Conservation (phyloP, 1,284 basidiomycete species). For the Leccinum subrobustum region DNA sequence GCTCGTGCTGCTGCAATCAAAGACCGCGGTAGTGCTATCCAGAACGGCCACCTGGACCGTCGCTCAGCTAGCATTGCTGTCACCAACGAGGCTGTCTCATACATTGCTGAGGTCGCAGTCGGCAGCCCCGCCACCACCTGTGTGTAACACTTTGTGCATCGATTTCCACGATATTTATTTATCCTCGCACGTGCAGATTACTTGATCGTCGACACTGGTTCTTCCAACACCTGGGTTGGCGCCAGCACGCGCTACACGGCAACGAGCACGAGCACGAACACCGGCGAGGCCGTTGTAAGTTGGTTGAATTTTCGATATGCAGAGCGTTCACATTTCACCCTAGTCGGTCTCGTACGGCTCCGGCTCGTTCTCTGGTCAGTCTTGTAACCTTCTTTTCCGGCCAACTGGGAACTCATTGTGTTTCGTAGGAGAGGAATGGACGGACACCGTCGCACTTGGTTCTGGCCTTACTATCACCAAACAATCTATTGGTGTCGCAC, state of each 20-base stretch:
- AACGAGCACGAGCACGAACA: constrained; percentile 48
- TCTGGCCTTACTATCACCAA: constrained; percentile 24
- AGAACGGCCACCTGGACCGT: constrained; percentile 35
- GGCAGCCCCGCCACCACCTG: constrained; percentile 55
- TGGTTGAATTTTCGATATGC: not conserved
- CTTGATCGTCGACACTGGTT: constrained; percentile 31
- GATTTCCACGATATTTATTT: not conserved
- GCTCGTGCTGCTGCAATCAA: constrained; percentile 47
- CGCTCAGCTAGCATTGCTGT: constrained; percentile 37
- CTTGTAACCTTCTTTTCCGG: constrained; percentile 22
- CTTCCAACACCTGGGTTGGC: constrained; percentile 69
- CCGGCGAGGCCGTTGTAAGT: constrained; percentile 45
- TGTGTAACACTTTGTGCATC: constrained; percentile 11
- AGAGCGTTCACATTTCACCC: constrained; percentile 1
- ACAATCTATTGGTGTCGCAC: constrained; percentile 35
- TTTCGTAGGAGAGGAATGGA: constrained; percentile 24
- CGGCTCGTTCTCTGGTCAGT: constrained; percentile 32
- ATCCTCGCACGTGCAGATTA: constrained; percentile 16
- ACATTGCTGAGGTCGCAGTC: constrained; percentile 54
- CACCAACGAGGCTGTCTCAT: constrained; percentile 48
- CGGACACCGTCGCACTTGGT: constrained; percentile 28
- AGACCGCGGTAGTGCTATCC: constrained; percentile 37
- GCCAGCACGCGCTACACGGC: constrained; percentile 44
- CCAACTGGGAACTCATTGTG: constrained; percentile 1
- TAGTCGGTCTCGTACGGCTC: constrained; percentile 36